These are phyloP conservation scores for Cladosporium sphaerospermum DNA, from an alignment of 2,329 filamentous ascomycete species.

Conservation along the genomic window DNA sequence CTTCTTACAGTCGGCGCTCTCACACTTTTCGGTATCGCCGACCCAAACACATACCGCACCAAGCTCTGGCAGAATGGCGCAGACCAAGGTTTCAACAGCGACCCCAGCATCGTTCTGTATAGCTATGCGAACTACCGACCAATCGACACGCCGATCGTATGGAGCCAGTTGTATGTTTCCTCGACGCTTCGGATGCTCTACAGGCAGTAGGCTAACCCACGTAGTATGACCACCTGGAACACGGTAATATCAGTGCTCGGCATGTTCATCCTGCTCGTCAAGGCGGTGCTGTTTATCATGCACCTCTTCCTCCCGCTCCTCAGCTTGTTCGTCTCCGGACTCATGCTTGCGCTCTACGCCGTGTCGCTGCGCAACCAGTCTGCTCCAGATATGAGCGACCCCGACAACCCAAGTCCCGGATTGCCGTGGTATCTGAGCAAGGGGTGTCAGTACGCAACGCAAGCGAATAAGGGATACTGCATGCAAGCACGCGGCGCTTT, in stretches of 20 bases:
- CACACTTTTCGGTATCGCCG: slow-evolving; percentile 65
- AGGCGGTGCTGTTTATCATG: slow-evolving; percentile 64
- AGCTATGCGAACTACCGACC: slow-evolving; percentile 65
- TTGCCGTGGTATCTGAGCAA: slow-evolving; percentile 71
- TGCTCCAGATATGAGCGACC: slow-evolving; percentile 65
- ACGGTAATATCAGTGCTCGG: slow-evolving; percentile 69
- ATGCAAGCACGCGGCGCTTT: slow-evolving; percentile 62
- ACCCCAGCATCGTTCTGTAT: slow-evolving; percentile 62
- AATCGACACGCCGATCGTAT: slow-evolving; percentile 59
- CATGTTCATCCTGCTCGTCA: slow-evolving; percentile 68
- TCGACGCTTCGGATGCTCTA: not conserved
- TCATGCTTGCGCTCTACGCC: slow-evolving; percentile 56
- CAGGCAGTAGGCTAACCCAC: too few relatives aligned
- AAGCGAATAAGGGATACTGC: slow-evolving; percentile 53
- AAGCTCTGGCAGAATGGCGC: slow-evolving; percentile 68
- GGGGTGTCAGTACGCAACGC: slow-evolving; percentile 49
- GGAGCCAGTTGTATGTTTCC: slow-evolving; percentile 62
- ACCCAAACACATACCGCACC: slow-evolving; percentile 66
- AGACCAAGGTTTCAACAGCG: slow-evolving; percentile 67
- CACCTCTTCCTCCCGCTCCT: slow-evolving; percentile 64
- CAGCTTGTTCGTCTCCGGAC: slow-evolving; percentile 51
- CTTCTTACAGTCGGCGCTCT: slow-evolving; percentile 58
- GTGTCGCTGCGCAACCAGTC: slow-evolving; percentile 65
- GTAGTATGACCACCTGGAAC: slow-evolving; percentile 67
- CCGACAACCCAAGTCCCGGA: slow-evolving; percentile 52